These are phyloP conservation scores for Knufia fluminis DNA, from an alignment of 2,329 filamentous ascomycete species.

Conservation along the genomic window DNA sequence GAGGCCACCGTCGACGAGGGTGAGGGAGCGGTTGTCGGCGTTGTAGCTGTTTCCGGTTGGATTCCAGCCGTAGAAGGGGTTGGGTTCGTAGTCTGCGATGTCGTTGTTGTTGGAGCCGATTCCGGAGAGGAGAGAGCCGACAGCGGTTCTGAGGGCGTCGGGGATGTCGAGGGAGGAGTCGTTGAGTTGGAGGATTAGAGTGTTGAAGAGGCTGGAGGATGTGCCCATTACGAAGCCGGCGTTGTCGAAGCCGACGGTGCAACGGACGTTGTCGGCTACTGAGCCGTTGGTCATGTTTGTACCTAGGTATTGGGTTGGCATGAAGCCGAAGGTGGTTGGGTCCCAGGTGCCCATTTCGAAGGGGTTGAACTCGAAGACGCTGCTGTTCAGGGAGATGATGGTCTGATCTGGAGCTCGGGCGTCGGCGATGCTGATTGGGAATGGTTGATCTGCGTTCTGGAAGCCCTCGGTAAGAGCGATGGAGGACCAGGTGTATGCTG, in stretches of 20 bases:
- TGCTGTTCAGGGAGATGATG: slow-evolving; percentile 60
- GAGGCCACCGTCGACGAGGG: slow-evolving; percentile 68
- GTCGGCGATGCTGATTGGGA: slow-evolving; percentile 66
- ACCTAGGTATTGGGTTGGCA: slow-evolving; percentile 60
- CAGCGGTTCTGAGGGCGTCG: slow-evolving; percentile 43
- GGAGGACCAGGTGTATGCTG: slow-evolving; percentile 72
- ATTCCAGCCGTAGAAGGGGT: slow-evolving; percentile 64
- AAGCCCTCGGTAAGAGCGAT: slow-evolving; percentile 59
- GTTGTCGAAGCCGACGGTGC: slow-evolving; percentile 74
- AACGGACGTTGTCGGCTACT: slow-evolving; percentile 48
- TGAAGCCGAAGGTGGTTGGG: slow-evolving; percentile 62
- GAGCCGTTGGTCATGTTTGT: slow-evolving; percentile 59
- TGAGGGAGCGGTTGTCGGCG: slow-evolving; percentile 46
- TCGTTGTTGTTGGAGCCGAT: slow-evolving; percentile 57
- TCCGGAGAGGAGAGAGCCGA: slow-evolving; percentile 39
- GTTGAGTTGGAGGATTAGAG: slow-evolving; percentile 59
- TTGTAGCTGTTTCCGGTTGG: slow-evolving; percentile 47
- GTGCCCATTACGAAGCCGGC: slow-evolving; percentile 78
- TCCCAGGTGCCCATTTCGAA: slow-evolving; percentile 71
- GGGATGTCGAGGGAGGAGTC: slow-evolving; percentile 38
- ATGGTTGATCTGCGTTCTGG: slow-evolving; percentile 51
- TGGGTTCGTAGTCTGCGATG: slow-evolving; percentile 64
- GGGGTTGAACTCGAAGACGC: slow-evolving; percentile 68
- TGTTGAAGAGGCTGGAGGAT: slow-evolving; percentile 75
- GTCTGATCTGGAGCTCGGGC: slow-evolving; percentile 53